Evolutionary conservation across 2,329 filamentous ascomycete species (phyloP), one percentile per base, ranked within the genome.

Genomic region (Eutypa lata): DNA sequence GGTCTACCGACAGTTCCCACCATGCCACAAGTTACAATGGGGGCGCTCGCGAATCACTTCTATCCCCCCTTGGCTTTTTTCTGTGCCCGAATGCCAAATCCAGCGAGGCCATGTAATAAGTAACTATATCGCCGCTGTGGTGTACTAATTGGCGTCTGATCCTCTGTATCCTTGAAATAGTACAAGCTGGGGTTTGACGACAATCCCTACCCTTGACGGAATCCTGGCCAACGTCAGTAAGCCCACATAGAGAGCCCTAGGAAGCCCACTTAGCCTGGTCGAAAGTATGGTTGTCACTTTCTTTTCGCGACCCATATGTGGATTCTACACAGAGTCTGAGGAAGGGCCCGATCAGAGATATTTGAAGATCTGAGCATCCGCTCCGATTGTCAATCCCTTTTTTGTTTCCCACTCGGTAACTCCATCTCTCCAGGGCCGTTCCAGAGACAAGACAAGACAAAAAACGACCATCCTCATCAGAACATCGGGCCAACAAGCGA

Each of bases 401-500:
- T 28, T 13, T 3, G 13, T 24, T 19, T 35, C 7, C 8, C n/a
- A n/a, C 26, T 10, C 26, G 26, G 26, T 10, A 31, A 13, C n/a
- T 42, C 18, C 18, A 42, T 19, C 38, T 19, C 38, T 18, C 2
- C 10, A 31, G 26, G 26, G 26, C 26, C 10, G 26, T 31, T 42
- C 16, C 18, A 5, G 19, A 10, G 16, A 42, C 18, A 42, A 21
- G 8, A 19, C 38, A 19, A 21, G 38, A 22, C 38, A 31, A 10
- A 31, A 10, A 31, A 6, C 26, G 26, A 31, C 26, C 26, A 38
- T 38, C 35, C n/a, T 38, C 35, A 16, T 18, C 35, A 21, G 7
- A 45, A 45, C 13, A 47, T 31, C n/a, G 44, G 24, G 48, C 16
- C 26, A 24, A 47, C 49, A 14, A 52, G 37, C 47, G 49, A 53